These are phyloP conservation scores for Polytrichum formosum DNA, from an alignment of 225 moss, liverwort and hornwort genomes.

Conservation along the genomic window DNA sequence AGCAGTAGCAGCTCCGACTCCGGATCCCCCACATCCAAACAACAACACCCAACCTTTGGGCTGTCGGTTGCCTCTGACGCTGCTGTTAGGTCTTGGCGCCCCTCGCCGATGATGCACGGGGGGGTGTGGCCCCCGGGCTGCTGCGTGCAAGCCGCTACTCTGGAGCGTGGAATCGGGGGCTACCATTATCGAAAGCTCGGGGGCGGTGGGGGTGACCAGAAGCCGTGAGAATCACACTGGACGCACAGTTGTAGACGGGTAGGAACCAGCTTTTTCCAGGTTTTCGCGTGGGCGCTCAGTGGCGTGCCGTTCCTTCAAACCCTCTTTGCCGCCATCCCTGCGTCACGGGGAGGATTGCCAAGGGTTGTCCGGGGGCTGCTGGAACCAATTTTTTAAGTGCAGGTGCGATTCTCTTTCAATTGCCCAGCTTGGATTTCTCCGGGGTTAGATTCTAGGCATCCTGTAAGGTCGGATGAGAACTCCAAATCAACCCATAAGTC, in stretches of 20 bases:
- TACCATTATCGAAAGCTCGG: neutral
- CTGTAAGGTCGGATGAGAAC: neutral
- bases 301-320: neutral
- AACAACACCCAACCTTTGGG: too few species aligned
- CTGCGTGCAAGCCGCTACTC: neutral
- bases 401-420: neutral
- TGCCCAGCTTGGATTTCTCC: constrained; percentile 1
- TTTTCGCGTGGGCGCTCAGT: neutral
- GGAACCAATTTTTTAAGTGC: neutral
- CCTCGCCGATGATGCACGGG: neutral
- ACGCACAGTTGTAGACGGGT: neutral
- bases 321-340: neutral
- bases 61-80: too few species aligned
- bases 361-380: neutral
- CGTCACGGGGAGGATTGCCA: neutral
- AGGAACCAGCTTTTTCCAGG: neutral
- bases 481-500: neutral
- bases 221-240: neutral
- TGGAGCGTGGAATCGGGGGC: constrained; percentile 2
- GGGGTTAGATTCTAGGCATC: constrained; percentile 2
- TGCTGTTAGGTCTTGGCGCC: neutral
- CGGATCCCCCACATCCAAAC: too few species aligned
- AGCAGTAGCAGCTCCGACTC: too few species aligned
- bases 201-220: neutral
- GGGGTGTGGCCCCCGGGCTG: neutral